Evolutionary conservation across 345 rosid species (phyloP).

Genomic region (Gynandropsis gynandra): DNA sequence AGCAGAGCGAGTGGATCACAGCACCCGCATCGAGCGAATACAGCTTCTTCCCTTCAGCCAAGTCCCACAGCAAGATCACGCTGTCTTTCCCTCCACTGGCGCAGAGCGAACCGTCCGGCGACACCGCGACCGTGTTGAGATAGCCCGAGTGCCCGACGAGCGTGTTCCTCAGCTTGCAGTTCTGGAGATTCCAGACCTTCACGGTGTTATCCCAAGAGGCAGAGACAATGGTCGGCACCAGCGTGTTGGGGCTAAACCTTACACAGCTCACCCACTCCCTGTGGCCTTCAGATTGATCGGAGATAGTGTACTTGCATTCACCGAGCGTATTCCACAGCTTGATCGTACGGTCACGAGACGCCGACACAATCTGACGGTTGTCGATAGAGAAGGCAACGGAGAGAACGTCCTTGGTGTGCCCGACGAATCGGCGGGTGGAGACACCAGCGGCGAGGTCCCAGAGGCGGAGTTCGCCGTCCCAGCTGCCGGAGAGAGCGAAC

Average conservation of each 20-base stretch:
- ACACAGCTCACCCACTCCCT: constrained; percentile 78
- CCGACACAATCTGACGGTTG: constrained; percentile 77
- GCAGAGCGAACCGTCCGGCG: constrained; percentile 53
- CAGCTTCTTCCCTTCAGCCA: constrained; percentile 53
- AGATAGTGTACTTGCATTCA: constrained; percentile 79
- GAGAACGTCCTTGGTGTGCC: constrained; percentile 72
- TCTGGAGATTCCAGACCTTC: constrained; percentile 61
- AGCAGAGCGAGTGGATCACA: constrained; percentile 50
- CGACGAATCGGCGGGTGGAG: constrained; percentile 65
- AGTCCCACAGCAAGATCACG: constrained; percentile 47
- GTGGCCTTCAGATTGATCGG: constrained; percentile 52
- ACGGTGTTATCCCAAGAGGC: constrained; percentile 61
- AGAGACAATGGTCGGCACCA: constrained; percentile 59
- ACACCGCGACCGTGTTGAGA: constrained; percentile 51
- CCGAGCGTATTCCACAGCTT: constrained; percentile 78
- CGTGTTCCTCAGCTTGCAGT: constrained; percentile 45
- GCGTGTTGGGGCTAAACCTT: constrained; percentile 59
- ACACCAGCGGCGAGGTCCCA: constrained; percentile 59
- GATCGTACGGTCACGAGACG: constrained; percentile 66
- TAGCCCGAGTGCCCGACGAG: constrained; percentile 43
- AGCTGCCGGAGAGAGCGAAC: constrained; percentile 76
- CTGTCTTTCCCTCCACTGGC: constrained; percentile 58
- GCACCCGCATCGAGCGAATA: constrained; percentile 51
- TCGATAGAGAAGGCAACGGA: constrained; percentile 78
- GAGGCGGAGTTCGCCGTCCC: constrained; percentile 86